Conservation (phyloP, 257 asterid genomes). For the Fraxinus excelsior region DNA sequence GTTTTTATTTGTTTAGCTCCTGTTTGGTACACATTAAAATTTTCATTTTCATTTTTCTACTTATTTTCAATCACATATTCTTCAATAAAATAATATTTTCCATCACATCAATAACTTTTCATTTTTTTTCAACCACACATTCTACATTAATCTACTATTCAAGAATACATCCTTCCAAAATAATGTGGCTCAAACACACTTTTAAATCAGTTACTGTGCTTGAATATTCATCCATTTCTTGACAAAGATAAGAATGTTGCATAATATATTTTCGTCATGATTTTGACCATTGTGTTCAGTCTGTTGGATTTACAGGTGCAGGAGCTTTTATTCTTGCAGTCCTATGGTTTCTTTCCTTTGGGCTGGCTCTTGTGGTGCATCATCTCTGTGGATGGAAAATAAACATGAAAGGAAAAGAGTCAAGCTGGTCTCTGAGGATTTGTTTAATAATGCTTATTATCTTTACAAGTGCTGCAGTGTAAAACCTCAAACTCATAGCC, state of each 20-base stretch:
- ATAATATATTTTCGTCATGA: constrained; percentile 7
- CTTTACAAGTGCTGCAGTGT: constrained; percentile 84
- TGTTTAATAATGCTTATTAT: constrained; percentile 67
- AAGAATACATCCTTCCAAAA: no score
- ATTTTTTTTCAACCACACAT: no score
- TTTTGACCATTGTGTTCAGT: constrained; percentile 51
- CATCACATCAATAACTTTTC: no score
- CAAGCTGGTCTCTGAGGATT: constrained; percentile 58
- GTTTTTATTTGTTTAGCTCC: not conserved
- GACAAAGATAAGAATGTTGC: constrained; percentile 6
- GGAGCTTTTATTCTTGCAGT: constrained; percentile 68
- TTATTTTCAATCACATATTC: no score
- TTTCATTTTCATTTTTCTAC: no score
- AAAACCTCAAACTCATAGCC: constrained; percentile 38
- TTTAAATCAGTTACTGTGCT: not conserved
- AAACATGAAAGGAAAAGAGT: constrained; percentile 44
- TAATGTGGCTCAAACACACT: no score
- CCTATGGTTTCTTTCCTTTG: constrained; percentile 85
- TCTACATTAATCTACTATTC: no score
- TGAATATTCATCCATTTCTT: not conserved
- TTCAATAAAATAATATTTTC: no score
- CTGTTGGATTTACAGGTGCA: constrained; percentile 92
- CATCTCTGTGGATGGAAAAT: constrained; percentile 84
- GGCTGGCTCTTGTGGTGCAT: constrained; percentile 69
- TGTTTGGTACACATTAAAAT: no score